Conservation (phyloP, 495 filamentous ascomycete species). For the Penicillium subrubescens region DNA sequence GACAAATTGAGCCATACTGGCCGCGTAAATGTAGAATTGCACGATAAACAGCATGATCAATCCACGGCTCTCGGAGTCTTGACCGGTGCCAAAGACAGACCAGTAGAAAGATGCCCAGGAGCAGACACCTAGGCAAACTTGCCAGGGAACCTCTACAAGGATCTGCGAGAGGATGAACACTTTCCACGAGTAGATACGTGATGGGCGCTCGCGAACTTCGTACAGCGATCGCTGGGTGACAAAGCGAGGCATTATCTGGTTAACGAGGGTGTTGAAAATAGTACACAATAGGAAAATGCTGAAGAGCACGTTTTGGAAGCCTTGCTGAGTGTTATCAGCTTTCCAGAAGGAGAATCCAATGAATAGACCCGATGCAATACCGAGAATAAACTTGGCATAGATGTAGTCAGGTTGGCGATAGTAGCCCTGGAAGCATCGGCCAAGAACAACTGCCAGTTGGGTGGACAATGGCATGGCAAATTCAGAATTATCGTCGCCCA, state of each 20-base stretch:
- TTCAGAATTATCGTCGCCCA: slow-evolving; percentile 33
- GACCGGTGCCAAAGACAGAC: slow-evolving; percentile 40
- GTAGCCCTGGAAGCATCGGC: slow-evolving; percentile 50
- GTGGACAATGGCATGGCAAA: slow-evolving; percentile 53
- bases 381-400: slow-evolving; percentile 52
- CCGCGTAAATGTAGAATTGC: slow-evolving; percentile 48
- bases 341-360: slow-evolving; percentile 88
- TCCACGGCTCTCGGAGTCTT: slow-evolving; percentile 44
- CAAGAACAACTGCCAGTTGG: slow-evolving; percentile 50
- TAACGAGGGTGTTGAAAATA: slow-evolving; percentile 69
- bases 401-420: slow-evolving; percentile 58
- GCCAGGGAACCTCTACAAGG: slow-evolving; percentile 54
- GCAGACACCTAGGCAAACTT: slow-evolving; percentile 43
- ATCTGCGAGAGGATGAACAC: slow-evolving; percentile 53
- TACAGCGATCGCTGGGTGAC: slow-evolving; percentile 51
- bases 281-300: slow-evolving; percentile 77
- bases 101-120: slow-evolving; percentile 54
- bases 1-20: slow-evolving; percentile 54
- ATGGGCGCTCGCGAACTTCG: slow-evolving; percentile 52
- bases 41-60: slow-evolving; percentile 55
- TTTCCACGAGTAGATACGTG: slow-evolving; percentile 54
- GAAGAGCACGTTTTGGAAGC: slow-evolving; percentile 82
- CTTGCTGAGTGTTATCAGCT: slow-evolving; percentile 66
- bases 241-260: slow-evolving; percentile 56
- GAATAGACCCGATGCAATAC: slow-evolving; percentile 59